phyloP scores from a whole-genome alignment of 352 stramenopile species.

The Globisporangium radiosum region DNA sequence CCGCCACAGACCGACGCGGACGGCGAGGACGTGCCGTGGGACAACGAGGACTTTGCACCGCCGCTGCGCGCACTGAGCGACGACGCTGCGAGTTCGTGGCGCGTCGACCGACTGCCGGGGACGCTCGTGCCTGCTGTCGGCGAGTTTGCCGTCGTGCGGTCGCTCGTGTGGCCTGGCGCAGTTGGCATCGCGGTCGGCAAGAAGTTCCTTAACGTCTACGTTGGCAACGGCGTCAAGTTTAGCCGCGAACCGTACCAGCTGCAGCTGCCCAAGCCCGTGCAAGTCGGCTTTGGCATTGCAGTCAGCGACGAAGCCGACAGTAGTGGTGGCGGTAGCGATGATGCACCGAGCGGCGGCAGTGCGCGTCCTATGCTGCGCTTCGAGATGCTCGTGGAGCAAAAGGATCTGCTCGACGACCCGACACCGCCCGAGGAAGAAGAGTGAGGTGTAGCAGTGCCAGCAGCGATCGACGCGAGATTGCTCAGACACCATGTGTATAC shows the following conservation, averaged over 20 bases:
- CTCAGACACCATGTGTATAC: no score
- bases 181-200: slow-evolving; percentile 81
- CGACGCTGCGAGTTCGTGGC: slow-evolving; percentile 64
- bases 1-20: slow-evolving; percentile 67
- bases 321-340: slow-evolving; percentile 5
- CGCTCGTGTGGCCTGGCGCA: slow-evolving; percentile 80
- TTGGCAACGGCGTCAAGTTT: slow-evolving; percentile 80
- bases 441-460: background rate
- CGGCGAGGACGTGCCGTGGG: slow-evolving; percentile 60
- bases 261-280: slow-evolving; percentile 37
- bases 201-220: slow-evolving; percentile 88
- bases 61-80: slow-evolving; percentile 59
- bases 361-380: slow-evolving; percentile 32
- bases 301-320: slow-evolving; percentile 25
- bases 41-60: slow-evolving; percentile 54
- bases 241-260: slow-evolving; percentile 53
- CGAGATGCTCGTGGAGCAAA: slow-evolving; percentile 54
- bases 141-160: slow-evolving; percentile 65
- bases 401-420: slow-evolving; percentile 73
- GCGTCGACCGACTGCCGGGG: slow-evolving; percentile 59
- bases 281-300: slow-evolving; percentile 41
- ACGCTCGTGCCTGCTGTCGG: slow-evolving; percentile 55
- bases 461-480: no score
- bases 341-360: slow-evolving; percentile 16
- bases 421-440: slow-evolving; percentile 58